Base-by-base conservation (phyloP, 805 yeast genomes). In the Spathaspora gorwiae region DNA sequence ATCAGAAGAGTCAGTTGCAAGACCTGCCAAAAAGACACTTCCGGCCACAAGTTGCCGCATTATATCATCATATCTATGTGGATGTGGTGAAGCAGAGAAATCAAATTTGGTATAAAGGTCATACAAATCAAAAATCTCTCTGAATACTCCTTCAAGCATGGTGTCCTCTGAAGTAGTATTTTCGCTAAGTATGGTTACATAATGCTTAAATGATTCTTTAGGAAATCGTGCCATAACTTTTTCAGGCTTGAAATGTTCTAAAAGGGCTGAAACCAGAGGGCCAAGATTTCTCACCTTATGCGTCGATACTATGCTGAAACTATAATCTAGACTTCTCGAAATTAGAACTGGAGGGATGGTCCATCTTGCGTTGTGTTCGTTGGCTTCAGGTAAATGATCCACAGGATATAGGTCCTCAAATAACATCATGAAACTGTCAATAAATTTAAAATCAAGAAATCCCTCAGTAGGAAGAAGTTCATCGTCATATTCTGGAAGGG, bases 71-170 rank as follows among this genome's bases (percentile, higher is more conserved):
- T 19, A 19, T 19, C 5, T 19, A 19, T 19, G 5, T 19, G 24
- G 24, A 19, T 19, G 24, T 19, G 24, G 24, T 19, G 24, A 19
- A 19, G 24, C 24, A 19, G 34, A 29, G 32, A 35, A 39, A 35
- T 42, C 43, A 12, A 27, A 27, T 13, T 30, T 36, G 30, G 37
- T 32, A 26, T 27, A 42, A 13, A 24, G 4, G 32, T 43, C 40
- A 26, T 43, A 48, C 27, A 48, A 26, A 14, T 40, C 33, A 32
- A 45, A 45, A 15, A 40, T 24, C 10, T 48, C 46, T 12, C 35
- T 34, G 6, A 45, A 35, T 6, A 37, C 32, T 5, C 29, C 33
- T n/a, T 13, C 31, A 26, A 37, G 27, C 6, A 15, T 9, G 5
- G 32, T 19, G 5, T 19, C 24, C 24, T 19, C 5, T 19, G 24